These are phyloP conservation scores for Rutstroemia sydowiana DNA, from an alignment of 2,329 filamentous ascomycete genomes.

Conservation along the genomic window DNA sequence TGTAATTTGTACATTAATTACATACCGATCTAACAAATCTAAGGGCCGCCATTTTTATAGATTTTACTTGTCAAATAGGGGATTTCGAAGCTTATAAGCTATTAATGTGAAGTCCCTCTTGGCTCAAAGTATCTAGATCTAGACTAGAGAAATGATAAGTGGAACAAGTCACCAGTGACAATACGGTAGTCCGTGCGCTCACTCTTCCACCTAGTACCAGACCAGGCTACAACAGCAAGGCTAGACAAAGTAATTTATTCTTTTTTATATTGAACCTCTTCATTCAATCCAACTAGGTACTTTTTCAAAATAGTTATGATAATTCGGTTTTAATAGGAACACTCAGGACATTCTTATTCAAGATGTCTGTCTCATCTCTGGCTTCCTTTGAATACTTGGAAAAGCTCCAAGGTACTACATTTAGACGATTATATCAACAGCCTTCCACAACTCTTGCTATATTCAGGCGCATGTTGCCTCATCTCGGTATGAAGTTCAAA, in stretches of 20 bases:
- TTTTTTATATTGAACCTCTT: too few relatives aligned
- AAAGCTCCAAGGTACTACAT: constrained; percentile 80
- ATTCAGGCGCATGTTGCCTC: constrained; percentile 93
- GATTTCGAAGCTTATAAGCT: too few relatives aligned
- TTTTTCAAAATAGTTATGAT: too few relatives aligned
- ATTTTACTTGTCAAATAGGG: background rate
- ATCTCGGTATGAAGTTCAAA: constrained; percentile 58
- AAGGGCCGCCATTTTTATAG: constrained; percentile 42
- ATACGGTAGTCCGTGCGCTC: too few relatives aligned
- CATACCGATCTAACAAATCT: constrained; percentile 59
- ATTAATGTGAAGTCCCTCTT: too few relatives aligned
- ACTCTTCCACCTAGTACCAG: too few relatives aligned
- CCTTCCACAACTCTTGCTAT: constrained; percentile 92
- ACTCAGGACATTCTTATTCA: constrained; percentile 13
- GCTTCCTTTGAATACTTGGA: constrained; percentile 85
- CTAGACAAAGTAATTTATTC: constrained; percentile 16
- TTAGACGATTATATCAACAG: constrained; percentile 88
- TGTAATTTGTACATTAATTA: background rate
- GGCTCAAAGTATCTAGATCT: too few relatives aligned
- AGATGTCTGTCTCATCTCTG: constrained; percentile 40
- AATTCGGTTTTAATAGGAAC: background rate
- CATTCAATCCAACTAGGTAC: too few relatives aligned
- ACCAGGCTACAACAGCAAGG: constrained; percentile 16
- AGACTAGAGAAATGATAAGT: too few relatives aligned
- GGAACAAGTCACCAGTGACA: too few relatives aligned